Conservation (phyloP, 164 flowering plant species). For the Kingdonia uniflora region DNA sequence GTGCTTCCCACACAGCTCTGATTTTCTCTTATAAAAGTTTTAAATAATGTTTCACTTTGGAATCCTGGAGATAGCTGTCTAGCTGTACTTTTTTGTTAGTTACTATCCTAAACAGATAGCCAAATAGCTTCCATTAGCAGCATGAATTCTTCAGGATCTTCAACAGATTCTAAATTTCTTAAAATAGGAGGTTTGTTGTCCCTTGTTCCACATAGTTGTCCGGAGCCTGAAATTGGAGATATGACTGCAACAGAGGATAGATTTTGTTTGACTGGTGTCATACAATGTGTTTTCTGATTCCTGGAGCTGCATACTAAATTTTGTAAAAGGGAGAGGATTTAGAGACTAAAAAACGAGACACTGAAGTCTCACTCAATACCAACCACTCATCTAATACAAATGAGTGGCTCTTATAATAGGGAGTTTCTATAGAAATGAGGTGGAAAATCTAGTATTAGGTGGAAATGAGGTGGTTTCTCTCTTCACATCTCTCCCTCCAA, state of each 20-base stretch:
- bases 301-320: conserved; percentile 22
- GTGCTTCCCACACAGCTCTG: conserved; percentile 2
- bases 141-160: conserved; percentile 26
- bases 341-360: too few relatives aligned
- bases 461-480: too few relatives aligned
- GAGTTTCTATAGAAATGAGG: too few relatives aligned
- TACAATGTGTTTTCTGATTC: conserved; percentile 17
- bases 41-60: not conserved
- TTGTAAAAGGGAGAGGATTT: too few relatives aligned
- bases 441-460: too few relatives aligned
- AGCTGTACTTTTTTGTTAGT: conserved; percentile 3
- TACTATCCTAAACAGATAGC: conserved; percentile 21
- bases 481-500: too few relatives aligned
- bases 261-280: conserved; percentile 1
- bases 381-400: too few relatives aligned
- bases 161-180: conserved; percentile 17
- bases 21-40: conserved; percentile 5
- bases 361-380: too few relatives aligned
- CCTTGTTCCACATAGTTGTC: conserved; percentile 1
- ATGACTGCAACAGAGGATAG: conserved; percentile 7
- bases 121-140: conserved; percentile 29
- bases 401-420: too few relatives aligned
- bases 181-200: too few relatives aligned
- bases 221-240: conserved; percentile 7
- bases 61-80: too few relatives aligned